Percentiles rank a stretch among this genome's conserved stretches.
These are phyloP conservation scores for Draba incana DNA, from an alignment of 345 rosid species.

Conservation along the genomic window DNA sequence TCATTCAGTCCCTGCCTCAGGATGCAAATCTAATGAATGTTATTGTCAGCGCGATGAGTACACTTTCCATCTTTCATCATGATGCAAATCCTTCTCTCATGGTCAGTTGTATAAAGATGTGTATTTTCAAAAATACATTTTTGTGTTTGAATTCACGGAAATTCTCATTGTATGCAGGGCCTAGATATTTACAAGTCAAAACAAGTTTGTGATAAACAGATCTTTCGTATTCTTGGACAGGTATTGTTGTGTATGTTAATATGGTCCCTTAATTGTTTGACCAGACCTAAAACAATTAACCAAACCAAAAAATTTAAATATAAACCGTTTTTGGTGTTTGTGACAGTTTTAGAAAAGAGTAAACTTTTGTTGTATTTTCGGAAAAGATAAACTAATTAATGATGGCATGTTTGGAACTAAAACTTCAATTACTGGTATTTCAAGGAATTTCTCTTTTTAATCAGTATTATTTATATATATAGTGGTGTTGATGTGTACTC, in stretches of 20 bases:
- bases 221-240: constrained; percentile 88
- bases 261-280: neutral
- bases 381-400: too few relatives aligned
- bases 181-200: constrained; percentile 66
- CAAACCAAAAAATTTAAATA: too few relatives aligned
- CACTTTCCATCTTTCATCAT: constrained; percentile 86
- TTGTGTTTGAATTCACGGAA: neutral
- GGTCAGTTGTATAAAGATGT: constrained; percentile 47
- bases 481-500: constrained; percentile 96
- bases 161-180: constrained; percentile 21
- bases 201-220: constrained; percentile 87
- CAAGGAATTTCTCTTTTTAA: neutral
- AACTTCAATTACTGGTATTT: too few relatives aligned
- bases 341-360: too few relatives aligned
- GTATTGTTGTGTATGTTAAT: constrained; percentile 41
- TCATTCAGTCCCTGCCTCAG: constrained; percentile 90
- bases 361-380: too few relatives aligned
- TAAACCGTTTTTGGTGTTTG: too few relatives aligned
- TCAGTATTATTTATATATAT: constrained; percentile 28
- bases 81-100: constrained; percentile 93
- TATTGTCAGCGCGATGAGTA: constrained; percentile 81
- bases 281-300: neutral
- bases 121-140: neutral
- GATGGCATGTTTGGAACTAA: too few relatives aligned
- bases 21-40: constrained; percentile 90